A percentile compares a stretch with the other conserved stretches of the same genome.
These are phyloP conservation scores for Penicillium bovifimosum DNA, from an alignment of 495 filamentous ascomycete species.

Conservation along the genomic window DNA sequence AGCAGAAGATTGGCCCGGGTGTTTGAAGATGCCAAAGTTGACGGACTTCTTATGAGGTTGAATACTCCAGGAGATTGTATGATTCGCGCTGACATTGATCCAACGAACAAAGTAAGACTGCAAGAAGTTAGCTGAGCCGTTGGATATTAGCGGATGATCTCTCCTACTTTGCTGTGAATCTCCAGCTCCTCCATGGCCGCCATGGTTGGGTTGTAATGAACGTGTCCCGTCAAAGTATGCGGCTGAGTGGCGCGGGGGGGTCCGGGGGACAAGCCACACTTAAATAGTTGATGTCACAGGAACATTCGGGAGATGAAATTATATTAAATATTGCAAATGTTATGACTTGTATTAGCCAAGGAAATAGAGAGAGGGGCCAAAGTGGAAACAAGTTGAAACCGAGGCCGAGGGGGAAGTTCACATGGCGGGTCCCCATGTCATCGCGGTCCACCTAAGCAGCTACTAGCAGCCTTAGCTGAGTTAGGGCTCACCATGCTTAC, in stretches of 20 bases:
- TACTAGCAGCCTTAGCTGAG: no score
- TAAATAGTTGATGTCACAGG: neutral
- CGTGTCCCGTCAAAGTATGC: constrained; percentile 18
- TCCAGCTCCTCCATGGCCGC: constrained; percentile 96
- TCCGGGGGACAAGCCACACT: constrained; percentile 7
- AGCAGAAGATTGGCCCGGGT: constrained; percentile 64
- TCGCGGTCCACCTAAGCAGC: neutral
- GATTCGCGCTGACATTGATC: constrained; percentile 80
- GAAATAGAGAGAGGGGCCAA: constrained; percentile 3
- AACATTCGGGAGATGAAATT: neutral
- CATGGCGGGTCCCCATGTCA: constrained; percentile 1
- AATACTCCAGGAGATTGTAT: constrained; percentile 96
- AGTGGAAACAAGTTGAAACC: constrained; percentile 12
- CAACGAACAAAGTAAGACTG: constrained; percentile 97
- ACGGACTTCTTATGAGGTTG: constrained; percentile 97
- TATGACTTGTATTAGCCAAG: neutral
- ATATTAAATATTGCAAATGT: neutral
- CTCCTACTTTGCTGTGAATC: constrained; percentile 86
- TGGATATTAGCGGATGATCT: neutral
- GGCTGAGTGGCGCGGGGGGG: constrained; percentile 24
- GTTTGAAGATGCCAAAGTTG: constrained; percentile 96
- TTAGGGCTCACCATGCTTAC: no score
- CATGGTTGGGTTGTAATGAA: constrained; percentile 47
- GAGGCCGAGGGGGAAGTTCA: constrained; percentile 14
- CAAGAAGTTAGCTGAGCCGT: neutral